Conservation (phyloP, 2,329 filamentous ascomycete species). For the Mycosphaerella arachidis region DNA sequence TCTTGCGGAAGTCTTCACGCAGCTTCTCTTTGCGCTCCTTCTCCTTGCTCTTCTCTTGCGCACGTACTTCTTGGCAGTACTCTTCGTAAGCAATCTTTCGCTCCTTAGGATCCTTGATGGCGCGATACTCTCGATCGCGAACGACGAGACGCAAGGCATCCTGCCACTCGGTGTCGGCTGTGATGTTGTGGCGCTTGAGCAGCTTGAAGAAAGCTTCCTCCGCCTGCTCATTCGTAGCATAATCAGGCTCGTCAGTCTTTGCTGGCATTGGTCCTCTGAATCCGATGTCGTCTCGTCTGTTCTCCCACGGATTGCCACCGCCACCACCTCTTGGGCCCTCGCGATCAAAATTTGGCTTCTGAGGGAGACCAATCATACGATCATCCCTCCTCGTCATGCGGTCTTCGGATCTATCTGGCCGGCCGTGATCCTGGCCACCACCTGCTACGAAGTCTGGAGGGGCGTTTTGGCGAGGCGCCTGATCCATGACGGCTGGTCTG, state of each 20-base stretch:
- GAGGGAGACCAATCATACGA: constrained; percentile 39
- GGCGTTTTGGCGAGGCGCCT: constrained; percentile 17
- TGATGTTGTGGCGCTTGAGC: constrained; percentile 76
- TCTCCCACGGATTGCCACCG: constrained; percentile 30
- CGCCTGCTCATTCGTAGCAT: constrained; percentile 75
- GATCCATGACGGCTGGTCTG: constrained; percentile 57
- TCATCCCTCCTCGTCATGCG: constrained; percentile 29
- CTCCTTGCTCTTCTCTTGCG: constrained; percentile 89
- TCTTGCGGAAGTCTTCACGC: constrained; percentile 87
- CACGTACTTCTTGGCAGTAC: constrained; percentile 82
- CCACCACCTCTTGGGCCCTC: constrained; percentile 22
- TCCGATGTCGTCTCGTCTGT: constrained; percentile 27
- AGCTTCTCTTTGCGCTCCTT: constrained; percentile 90
- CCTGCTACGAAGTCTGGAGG: constrained; percentile 55
- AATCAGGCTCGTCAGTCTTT: constrained; percentile 57
- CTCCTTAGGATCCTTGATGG: constrained; percentile 87
- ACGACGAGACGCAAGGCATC: constrained; percentile 81
- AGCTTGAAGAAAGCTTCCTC: constrained; percentile 91
- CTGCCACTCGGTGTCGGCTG: constrained; percentile 90
- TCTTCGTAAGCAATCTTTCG: constrained; percentile 90
- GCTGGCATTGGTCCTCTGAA: constrained; percentile 33
- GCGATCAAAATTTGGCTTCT: constrained; percentile 36
- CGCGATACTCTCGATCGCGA: constrained; percentile 86
- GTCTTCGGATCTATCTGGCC: constrained; percentile 16
- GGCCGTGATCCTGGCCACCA: constrained; percentile 25